Conservation (phyloP, 2,329 filamentous ascomycete species). For the Ophiocordyceps camponoti-saundersi region DNA sequence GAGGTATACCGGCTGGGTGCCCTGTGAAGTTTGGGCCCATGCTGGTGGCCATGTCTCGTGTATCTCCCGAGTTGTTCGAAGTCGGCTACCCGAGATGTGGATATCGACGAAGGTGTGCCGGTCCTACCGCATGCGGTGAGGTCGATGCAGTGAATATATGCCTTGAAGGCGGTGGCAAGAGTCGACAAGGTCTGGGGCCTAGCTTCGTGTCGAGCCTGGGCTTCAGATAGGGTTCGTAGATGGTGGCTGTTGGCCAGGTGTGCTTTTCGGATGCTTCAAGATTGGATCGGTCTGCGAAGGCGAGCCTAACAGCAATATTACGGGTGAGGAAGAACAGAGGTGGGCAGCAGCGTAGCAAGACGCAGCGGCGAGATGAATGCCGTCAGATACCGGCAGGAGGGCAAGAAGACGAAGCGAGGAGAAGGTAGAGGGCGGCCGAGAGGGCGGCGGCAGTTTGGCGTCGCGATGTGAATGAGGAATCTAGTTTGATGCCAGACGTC, state of each 20-base stretch:
- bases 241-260: neutral
- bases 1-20: slow-evolving; percentile 55
- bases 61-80: slow-evolving; percentile 3
- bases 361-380: neutral
- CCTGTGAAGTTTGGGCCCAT: slow-evolving; percentile 46
- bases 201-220: neutral
- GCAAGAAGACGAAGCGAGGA: neutral
- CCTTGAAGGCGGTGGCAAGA: neutral
- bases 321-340: neutral
- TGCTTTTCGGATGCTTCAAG: too few species aligned
- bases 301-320: neutral
- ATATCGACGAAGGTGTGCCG: slow-evolving; percentile 32
- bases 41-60: slow-evolving; percentile 50
- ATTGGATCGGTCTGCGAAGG: neutral
- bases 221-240: neutral
- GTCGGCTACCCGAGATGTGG: slow-evolving; percentile 42
- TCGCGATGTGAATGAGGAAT: neutral
- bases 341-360: neutral
- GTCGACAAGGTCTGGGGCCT: neutral
- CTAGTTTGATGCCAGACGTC: neutral
- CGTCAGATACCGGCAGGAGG: neutral
- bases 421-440: neutral
- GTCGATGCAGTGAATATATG: slow-evolving; percentile 3
- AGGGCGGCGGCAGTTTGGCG: neutral
- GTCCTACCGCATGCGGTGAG: slow-evolving; percentile 31